Percentiles rank a stretch among this genome's conserved stretches.
These are phyloP conservation scores for Leucosporidium creatinivorum DNA, from an alignment of 768 basidiomycete species.

Conservation along the genomic window DNA sequence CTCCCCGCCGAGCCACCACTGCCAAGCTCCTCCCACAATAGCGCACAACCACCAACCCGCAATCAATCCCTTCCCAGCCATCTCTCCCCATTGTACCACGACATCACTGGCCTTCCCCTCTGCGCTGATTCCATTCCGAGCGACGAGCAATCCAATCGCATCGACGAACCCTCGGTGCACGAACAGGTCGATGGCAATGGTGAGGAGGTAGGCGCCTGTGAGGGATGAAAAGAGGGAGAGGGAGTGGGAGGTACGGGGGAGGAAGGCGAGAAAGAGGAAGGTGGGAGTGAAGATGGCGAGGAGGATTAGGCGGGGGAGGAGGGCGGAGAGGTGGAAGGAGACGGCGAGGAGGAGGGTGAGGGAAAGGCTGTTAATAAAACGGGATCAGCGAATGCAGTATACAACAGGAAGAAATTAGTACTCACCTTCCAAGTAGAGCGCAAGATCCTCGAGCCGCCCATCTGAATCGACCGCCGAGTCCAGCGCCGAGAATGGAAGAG, in stretches of 20 bases:
- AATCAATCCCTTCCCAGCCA: neutral
- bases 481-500: neutral
- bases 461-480: conserved; percentile 6
- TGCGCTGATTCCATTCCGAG: neutral
- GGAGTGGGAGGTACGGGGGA: neutral
- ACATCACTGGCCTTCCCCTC: neutral
- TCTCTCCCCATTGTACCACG: neutral
- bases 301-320: conserved; percentile 12
- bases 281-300: neutral
- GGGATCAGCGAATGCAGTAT: too few relatives aligned
- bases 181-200: conserved; percentile 18
- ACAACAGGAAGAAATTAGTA: too few relatives aligned
- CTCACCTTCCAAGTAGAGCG: conserved; percentile 6
- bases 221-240: conserved; percentile 4
- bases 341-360: conserved; percentile 12
- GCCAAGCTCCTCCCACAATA: neutral
- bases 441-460: neutral
- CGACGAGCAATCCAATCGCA: conserved; percentile 6
- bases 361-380: conserved; percentile 3
- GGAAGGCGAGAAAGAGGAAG: neutral
- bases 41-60: conserved; percentile 20
- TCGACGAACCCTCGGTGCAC: conserved; percentile 13
- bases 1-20: conserved; percentile 15
- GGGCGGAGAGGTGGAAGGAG: neutral
- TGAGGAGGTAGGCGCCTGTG: conserved; percentile 10